phyloP scores from a whole-genome alignment of 805 yeast species.

The Cephaloascus albidus region DNA sequence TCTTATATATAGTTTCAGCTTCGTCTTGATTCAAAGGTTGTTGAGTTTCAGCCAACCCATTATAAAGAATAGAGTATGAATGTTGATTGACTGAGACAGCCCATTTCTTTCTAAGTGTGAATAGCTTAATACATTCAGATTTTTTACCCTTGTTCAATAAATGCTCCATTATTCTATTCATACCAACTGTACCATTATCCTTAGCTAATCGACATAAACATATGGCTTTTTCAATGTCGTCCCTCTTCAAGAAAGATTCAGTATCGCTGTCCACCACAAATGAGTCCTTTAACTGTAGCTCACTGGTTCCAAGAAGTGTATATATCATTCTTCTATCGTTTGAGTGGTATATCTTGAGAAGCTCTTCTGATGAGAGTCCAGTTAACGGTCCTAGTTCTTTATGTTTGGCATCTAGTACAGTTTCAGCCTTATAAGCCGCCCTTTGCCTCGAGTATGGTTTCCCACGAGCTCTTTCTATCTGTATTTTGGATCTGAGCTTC shows the following conservation, averaged over 20 bases:
- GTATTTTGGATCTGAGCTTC: not conserved
- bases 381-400: not conserved
- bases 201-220: constrained; percentile 38
- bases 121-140: constrained; percentile 39
- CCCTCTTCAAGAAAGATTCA: constrained; percentile 37
- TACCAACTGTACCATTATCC: constrained; percentile 44
- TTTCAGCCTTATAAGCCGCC: not conserved
- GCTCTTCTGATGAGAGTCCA: not conserved
- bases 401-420: not conserved
- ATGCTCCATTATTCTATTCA: constrained; percentile 53
- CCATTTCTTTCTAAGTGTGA: constrained; percentile 54
- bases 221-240: constrained; percentile 43
- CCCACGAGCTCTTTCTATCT: not conserved
- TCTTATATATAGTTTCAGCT: no score
- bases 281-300: constrained; percentile 50
- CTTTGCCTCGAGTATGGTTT: not conserved
- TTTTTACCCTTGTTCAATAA: constrained; percentile 30
- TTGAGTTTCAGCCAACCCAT: no score
- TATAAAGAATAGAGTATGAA: constrained; percentile 31
- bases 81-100: constrained; percentile 42
- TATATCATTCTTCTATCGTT: constrained; percentile 36
- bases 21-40: no score
- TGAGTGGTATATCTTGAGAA: not conserved
- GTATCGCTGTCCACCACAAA: constrained; percentile 45
- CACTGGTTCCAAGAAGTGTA: constrained; percentile 50